These are phyloP conservation scores for Taiwanofungus camphoratus DNA, from an alignment of 1,284 basidiomycete genomes.

Conservation along the genomic window DNA sequence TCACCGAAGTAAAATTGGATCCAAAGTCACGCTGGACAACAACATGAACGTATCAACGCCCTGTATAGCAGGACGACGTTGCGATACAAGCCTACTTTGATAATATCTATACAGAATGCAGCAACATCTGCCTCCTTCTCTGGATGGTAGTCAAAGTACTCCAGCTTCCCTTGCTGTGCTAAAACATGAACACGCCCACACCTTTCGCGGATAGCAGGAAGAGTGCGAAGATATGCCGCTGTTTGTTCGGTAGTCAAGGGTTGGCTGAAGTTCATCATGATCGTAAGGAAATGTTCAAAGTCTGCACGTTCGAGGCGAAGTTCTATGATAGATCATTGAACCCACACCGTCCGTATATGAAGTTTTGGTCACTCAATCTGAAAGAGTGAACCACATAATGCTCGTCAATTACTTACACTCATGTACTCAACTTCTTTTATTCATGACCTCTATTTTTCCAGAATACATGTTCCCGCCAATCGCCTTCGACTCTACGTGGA, in stretches of 20 bases:
- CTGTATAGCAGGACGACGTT: not conserved
- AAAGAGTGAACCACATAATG: too few species aligned
- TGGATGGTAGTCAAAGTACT: conserved; percentile 85
- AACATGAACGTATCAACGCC: not conserved
- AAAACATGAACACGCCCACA: conserved; percentile 77
- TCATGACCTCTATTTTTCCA: conserved; percentile 36
- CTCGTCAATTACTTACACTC: too few species aligned
- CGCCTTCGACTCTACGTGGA: conserved; percentile 38
- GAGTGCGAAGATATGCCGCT: conserved; percentile 75
- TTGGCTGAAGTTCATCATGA: conserved; percentile 8
- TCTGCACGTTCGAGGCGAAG: too few species aligned
- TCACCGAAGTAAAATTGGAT: conserved; percentile 56
- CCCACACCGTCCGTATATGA: too few species aligned
- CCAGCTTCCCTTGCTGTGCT: conserved; percentile 63
- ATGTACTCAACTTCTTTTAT: too few species aligned
- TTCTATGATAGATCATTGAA: too few species aligned
- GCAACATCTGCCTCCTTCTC: conserved; percentile 68
- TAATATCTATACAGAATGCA: conserved; percentile 79
- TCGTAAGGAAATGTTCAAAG: too few species aligned
- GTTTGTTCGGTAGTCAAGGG: conserved; percentile 29
- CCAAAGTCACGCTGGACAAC: conserved; percentile 76
- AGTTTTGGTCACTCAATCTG: too few species aligned
- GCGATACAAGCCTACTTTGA: conserved; percentile 48
- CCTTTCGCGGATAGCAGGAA: conserved; percentile 83
- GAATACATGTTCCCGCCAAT: conserved; percentile 56